Conservation (phyloP, 495 filamentous ascomycete species). For the Choiromyces venosus region DNA sequence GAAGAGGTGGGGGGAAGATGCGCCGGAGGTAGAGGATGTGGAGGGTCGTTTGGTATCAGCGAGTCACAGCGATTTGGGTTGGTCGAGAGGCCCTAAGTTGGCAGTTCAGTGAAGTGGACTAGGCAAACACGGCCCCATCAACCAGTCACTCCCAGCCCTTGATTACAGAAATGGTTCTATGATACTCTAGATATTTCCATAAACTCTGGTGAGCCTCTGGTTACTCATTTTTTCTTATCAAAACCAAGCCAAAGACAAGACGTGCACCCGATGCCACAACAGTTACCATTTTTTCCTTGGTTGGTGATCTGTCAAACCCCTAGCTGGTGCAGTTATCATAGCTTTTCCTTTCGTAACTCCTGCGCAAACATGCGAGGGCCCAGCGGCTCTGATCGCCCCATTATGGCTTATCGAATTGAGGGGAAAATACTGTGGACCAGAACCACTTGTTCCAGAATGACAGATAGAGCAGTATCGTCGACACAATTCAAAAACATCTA, state of each 20-base stretch:
- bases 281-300: not conserved
- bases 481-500: not conserved
- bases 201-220: not conserved
- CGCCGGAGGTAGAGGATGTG: no score
- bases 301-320: not conserved
- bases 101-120: not conserved
- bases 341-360: not conserved
- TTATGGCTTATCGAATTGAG: no score
- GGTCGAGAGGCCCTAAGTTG: not conserved
- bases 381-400: not conserved
- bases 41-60: not conserved
- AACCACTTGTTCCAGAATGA: not conserved
- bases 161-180: not conserved
- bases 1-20: not conserved
- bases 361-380: not conserved
- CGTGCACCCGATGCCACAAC: not conserved
- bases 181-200: not conserved
- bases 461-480: not conserved
- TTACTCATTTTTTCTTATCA: not conserved
- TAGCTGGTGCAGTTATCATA: not conserved
- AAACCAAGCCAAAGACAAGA: not conserved
- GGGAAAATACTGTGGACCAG: not conserved
- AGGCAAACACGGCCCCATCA: not conserved
- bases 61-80: not conserved
- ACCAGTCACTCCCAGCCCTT: not conserved